Evolutionary conservation across 2,329 filamentous ascomycete genomes (phyloP).

Genomic region (Epichloe festucae): DNA sequence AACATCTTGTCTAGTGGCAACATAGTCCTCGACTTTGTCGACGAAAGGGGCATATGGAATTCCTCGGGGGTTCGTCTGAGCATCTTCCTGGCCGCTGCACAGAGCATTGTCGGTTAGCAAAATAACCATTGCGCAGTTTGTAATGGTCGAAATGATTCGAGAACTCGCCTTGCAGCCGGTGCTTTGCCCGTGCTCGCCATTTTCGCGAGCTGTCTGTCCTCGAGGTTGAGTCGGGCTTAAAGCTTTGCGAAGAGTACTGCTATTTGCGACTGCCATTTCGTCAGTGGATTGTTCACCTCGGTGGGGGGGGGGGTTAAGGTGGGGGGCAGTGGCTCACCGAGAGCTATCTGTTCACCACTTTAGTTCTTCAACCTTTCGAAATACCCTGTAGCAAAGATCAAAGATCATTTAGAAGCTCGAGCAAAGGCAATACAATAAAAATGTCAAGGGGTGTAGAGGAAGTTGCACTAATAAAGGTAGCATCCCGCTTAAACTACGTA

Average conservation of each 20-base stretch:
- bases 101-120: neutral
- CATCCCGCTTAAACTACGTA: too few species aligned
- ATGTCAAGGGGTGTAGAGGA: too few species aligned
- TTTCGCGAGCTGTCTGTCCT: slow-evolving; percentile 12
- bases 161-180: slow-evolving; percentile 20
- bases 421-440: too few species aligned
- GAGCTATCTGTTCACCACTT: neutral
- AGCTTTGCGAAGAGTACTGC: slow-evolving; percentile 13
- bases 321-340: slow-evolving; percentile 10
- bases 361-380: neutral
- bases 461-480: too few species aligned
- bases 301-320: slow-evolving; percentile 15
- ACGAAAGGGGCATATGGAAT: slow-evolving; percentile 79
- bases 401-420: neutral
- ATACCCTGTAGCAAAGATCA: neutral
- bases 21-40: slow-evolving; percentile 81
- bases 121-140: neutral
- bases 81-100: slow-evolving; percentile 29
- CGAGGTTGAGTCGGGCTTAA: slow-evolving; percentile 10
- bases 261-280: slow-evolving; percentile 19
- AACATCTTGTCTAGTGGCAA: slow-evolving; percentile 64
- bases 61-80: slow-evolving; percentile 60
- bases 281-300: slow-evolving; percentile 16
- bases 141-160: too few species aligned
- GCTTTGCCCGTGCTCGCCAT: slow-evolving; percentile 31